These are phyloP conservation scores for Tripidium arundinaceum DNA, from an alignment of 202 grass and related monocot species.

Conservation along the genomic window DNA sequence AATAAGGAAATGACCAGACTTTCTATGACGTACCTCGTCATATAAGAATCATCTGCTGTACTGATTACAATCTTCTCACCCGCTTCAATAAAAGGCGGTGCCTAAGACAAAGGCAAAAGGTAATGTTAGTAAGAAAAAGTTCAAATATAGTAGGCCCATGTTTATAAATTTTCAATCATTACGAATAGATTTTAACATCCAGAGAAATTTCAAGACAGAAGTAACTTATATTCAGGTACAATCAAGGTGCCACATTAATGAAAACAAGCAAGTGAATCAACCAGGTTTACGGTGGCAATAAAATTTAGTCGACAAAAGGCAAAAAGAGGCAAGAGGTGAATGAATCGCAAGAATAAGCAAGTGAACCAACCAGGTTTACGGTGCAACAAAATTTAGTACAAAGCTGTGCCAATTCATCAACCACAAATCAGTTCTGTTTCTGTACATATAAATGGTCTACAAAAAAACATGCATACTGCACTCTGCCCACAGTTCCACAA, in stretches of 20 bases:
- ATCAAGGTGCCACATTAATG: not conserved
- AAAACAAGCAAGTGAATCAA: not conserved
- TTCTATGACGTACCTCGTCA: slow-evolving; percentile 54
- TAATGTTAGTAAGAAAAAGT: slow-evolving; percentile 6
- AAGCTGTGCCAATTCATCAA: not conserved
- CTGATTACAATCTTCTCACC: slow-evolving; percentile 78
- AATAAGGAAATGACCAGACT: not conserved
- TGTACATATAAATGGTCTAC: not conserved
- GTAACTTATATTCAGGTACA: slow-evolving; percentile 4
- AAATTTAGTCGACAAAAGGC: not conserved
- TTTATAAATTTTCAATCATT: slow-evolving; percentile 1
- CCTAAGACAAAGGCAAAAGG: slow-evolving; percentile 44
- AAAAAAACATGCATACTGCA: not conserved
- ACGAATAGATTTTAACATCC: not conserved
- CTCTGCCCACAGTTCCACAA: not conserved
- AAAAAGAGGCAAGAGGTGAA: not conserved
- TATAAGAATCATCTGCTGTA: slow-evolving; percentile 85
- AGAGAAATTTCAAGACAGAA: not conserved
- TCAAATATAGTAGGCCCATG: not conserved
- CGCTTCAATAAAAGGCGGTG: slow-evolving; percentile 74
- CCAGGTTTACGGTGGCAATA: not conserved
- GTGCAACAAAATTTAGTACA: not conserved
- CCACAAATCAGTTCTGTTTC: not conserved
- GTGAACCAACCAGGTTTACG: not conserved
- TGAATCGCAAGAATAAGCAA: not conserved